Conservation (phyloP, 2,329 filamentous ascomycete genomes). For the Metarhizium album region DNA sequence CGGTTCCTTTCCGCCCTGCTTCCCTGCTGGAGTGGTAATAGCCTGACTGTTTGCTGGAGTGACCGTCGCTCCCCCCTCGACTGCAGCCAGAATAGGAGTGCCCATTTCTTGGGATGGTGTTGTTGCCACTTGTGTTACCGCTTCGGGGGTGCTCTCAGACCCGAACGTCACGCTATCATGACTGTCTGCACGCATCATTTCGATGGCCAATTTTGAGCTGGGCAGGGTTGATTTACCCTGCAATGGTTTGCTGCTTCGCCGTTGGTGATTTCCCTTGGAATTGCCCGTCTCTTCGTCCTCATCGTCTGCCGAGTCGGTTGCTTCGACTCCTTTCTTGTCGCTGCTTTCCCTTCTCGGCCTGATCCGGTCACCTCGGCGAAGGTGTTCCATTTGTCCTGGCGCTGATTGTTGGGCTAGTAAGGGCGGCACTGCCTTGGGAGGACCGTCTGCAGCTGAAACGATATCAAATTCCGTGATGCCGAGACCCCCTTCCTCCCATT, state of each 20-base stretch:
- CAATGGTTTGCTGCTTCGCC: slow-evolving; percentile 28
- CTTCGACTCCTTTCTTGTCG: slow-evolving; percentile 62
- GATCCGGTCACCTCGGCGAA: slow-evolving; percentile 61
- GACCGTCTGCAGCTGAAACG: slow-evolving; percentile 20
- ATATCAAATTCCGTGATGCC: slow-evolving; percentile 61
- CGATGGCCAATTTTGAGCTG: slow-evolving; percentile 82
- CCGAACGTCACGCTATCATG: slow-evolving; percentile 62
- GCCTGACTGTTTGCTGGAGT: slow-evolving; percentile 10
- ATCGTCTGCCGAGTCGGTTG: slow-evolving; percentile 80
- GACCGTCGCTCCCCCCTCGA: not conserved
- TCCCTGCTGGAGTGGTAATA: not conserved
- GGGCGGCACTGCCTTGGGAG: slow-evolving; percentile 35
- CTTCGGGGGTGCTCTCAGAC: slow-evolving; percentile 40
- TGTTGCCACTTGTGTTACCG: slow-evolving; percentile 39
- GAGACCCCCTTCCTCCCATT: slow-evolving; percentile 70
- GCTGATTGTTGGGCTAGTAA: slow-evolving; percentile 54
- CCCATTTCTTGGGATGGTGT: slow-evolving; percentile 35
- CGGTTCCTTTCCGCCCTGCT: not conserved
- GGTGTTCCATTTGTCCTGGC: slow-evolving; percentile 47
- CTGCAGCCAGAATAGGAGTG: slow-evolving; percentile 17
- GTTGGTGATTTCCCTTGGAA: slow-evolving; percentile 33
- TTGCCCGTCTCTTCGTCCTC: slow-evolving; percentile 82
- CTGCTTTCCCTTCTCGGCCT: slow-evolving; percentile 63
- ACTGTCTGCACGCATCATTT: slow-evolving; percentile 97
- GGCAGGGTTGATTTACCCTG: slow-evolving; percentile 46